Evolutionary conservation across 2,329 filamentous ascomycete genomes (phyloP), one percentile per base, ranked within the genome.

Genomic region (Emmonsia crescens): DNA sequence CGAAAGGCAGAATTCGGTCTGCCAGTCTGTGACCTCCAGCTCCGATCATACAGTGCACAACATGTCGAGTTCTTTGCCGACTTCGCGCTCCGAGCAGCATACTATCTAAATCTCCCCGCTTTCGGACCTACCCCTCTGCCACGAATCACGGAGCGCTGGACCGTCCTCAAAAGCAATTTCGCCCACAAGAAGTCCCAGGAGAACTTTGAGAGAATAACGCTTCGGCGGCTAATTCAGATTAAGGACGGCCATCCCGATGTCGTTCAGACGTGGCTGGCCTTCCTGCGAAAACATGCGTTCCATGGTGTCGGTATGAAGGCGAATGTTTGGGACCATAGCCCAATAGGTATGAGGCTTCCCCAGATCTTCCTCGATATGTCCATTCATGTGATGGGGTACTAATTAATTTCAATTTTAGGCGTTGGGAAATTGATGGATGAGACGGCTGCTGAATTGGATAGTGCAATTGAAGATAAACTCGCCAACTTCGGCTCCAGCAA

Each of bases 281-380:
- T 96, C 72, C 75, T 99, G 71, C 85, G 89, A 71, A 96, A 96
- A 77, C 88, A 96, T 72, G 89, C 91, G 49, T 96, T 94, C 73
- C 89, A 95, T 68, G 94, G 94, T n/a, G 87, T 97, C 48, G 94
- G 94, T 69, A 95, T 99, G 91, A 99, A 99, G 82, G 94, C 94
- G 60, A 96, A 99, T 73, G 83, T 97, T 57, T 99, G 89, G 86
- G 90, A 96, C 72, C 92, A 90, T 75, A 85, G 88, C 70, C 82
- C 83, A 62, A 73, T 92, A 63, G 87, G 88, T 88, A 82, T 65
- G 75, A 54, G 65, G 66, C 51, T 40, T n/a, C 42, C 44, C 21
- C 6, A n/a, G 12, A 27, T 44, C 5, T 59, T 49, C 8, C 46
- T 38, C 12, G 52, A 51, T 58, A 16, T 66, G 19, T 29, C 38